Evolutionary conservation across 1,284 basidiomycete genomes (phyloP), one percentile per base, ranked within the genome.

Genomic region (Ustilago shanxiensis): DNA sequence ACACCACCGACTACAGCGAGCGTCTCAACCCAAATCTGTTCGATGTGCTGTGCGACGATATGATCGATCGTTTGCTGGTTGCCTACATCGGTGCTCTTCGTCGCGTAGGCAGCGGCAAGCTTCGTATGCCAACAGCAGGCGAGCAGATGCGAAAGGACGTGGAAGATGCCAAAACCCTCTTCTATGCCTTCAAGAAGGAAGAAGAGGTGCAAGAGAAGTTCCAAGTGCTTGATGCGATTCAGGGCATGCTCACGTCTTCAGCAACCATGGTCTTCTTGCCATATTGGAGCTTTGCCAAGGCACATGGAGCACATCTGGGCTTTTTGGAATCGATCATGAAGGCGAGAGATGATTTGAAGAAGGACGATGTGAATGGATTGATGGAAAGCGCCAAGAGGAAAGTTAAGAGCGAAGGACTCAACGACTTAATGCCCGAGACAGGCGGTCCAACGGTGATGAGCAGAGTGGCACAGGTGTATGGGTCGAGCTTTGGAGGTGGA

Each of bases 381-480:
- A 97, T 98, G 93, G 96, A 98, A 35, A 94, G 92, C 66, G 89
- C 98, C 69, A 93, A 92, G 86, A 90, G 95, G 58, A 98, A 96
- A 86, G 93, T 95, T 22, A 94, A 84, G 68, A 75, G 77, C 50
- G 84, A 85, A 64, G 74, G 71, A 5, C 56, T 86, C 62, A 70
- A 80, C 41, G 83, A 85, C 20, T 41, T 77, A 24, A 70, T 84
- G 20, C 82, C 83, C 1, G 70, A 79, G 58, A 71, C 71, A 11
- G 76, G 79, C 14, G 80, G 69, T 10, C 66, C 79, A 22, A 85
- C 79, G 8, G 80, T 84, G 41, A 81, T 84, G 79, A 79, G 74
- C 52, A 60, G 78, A 22, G 82, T 83, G 1, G 79, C 78, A 1
- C 77, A 81, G 61, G 67, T 75, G 10, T 77, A 81, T 26, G 60